phyloP scores from a whole-genome alignment of 140 eudicot species.

The Flaveria floridana region DNA sequence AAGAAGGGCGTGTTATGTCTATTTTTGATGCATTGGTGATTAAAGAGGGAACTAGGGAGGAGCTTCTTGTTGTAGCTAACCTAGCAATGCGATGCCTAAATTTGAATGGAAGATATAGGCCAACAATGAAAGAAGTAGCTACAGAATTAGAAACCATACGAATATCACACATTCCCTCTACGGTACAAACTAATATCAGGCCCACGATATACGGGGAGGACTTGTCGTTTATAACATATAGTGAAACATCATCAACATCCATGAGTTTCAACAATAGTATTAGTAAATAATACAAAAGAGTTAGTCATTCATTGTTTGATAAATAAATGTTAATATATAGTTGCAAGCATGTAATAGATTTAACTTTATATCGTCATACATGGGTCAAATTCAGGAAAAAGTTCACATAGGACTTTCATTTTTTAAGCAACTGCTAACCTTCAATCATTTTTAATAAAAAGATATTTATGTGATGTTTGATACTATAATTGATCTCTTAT shows the following conservation, averaged over 20 bases:
- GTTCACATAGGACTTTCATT: not conserved
- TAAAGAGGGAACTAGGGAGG: slow-evolving; percentile 1
- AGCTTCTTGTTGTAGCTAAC: not conserved
- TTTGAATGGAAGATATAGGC: slow-evolving; percentile 2
- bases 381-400: not conserved
- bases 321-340: not conserved
- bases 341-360: not conserved
- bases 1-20: slow-evolving; percentile 1
- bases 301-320: not conserved
- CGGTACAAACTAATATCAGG: not conserved
- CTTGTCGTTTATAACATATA: not conserved
- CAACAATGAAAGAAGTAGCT: slow-evolving; percentile 18
- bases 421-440: not conserved
- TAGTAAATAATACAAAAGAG: not conserved
- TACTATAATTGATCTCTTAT: not conserved
- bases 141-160: slow-evolving; percentile 9
- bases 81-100: not conserved
- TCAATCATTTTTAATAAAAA: not conserved
- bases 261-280: not conserved
- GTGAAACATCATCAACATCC: slow-evolving; percentile 2
- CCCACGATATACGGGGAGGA: not conserved
- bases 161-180: not conserved
- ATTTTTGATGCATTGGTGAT: not conserved
- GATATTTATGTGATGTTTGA: not conserved
- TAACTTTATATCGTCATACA: not conserved